A percentile compares a stretch with the other conserved stretches of the same genome.
Conservation (phyloP, 2,329 filamentous ascomycete genomes). For the Xylogone sp. region DNA sequence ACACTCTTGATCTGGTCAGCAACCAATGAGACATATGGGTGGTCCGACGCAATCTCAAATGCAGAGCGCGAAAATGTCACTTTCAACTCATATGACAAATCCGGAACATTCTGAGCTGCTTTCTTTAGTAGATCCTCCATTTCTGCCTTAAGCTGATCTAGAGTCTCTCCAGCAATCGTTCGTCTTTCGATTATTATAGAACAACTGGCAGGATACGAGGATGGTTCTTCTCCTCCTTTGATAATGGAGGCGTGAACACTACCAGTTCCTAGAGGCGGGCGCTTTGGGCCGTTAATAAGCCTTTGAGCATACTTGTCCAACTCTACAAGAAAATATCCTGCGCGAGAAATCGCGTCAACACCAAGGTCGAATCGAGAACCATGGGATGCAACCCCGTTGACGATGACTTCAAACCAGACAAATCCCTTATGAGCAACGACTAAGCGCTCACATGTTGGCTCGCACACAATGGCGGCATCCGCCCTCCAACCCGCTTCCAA, state of each 20-base stretch:
- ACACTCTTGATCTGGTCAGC: background rate
- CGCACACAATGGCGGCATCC: conserved; percentile 46
- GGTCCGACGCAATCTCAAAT: conserved; percentile 34
- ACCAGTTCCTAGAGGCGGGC: conserved; percentile 30
- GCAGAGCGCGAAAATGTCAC: conserved; percentile 39
- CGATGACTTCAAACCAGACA: conserved; percentile 38
- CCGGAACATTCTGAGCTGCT: conserved; percentile 27
- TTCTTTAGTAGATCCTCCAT: conserved; percentile 33
- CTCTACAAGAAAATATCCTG: conserved; percentile 42
- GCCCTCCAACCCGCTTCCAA: conserved; percentile 48
- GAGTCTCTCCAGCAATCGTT: conserved; percentile 41
- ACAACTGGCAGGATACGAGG: conserved; percentile 47
- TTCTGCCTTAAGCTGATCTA: conserved; percentile 32
- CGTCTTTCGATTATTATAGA: conserved; percentile 45
- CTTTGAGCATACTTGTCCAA: conserved; percentile 38
- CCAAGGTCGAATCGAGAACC: conserved; percentile 41
- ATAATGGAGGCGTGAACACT: conserved; percentile 45
- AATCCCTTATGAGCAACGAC: conserved; percentile 48
- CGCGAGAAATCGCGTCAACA: conserved; percentile 45
- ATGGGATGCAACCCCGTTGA: conserved; percentile 38
- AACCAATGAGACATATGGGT: conserved; percentile 32
- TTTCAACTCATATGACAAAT: conserved; percentile 37
- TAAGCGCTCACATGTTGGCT: conserved; percentile 42
- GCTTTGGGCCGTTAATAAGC: conserved; percentile 23
- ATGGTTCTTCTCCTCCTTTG: conserved; percentile 46